Evolutionary conservation across 2,329 filamentous ascomycete genomes (phyloP), one percentile per base, ranked within the genome.

Genomic region (Blastomyces silverae): DNA sequence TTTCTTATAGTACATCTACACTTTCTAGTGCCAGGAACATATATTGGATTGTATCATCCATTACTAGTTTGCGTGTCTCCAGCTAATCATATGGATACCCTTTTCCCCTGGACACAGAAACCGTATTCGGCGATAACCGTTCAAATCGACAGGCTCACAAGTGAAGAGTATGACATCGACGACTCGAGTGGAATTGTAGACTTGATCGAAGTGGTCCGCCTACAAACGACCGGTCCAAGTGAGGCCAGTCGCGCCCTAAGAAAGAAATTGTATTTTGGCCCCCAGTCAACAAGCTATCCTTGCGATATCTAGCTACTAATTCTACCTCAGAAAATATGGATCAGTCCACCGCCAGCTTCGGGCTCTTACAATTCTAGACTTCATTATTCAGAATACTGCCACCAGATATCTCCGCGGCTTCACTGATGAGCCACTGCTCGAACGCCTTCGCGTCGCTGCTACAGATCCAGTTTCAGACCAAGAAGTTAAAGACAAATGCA

Each of bases 61-160:
- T 22, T 20, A 1, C 37, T 59, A 65, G 22, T 68, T 64, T 31
- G 64, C 25, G 64, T 62, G 59, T 28, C n/a, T 2, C 17, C 59
- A 22, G 42, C 59, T 61, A 61, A 50, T 52, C 31, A 34, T 34
- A 61, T 61, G 59, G 50, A 53, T 53, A 31, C 8, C 8, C n/a
- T 44, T 61, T 17, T 34, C n/a, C 22, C 25, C 17, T 44, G 7
- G 69, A 70, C 71, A 81, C 79, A 80, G 92, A 94, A 94, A 77
- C 92, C 93, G 2, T 97, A 92, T 77, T 91, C 94, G 73, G 92
- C 94, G 53, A 88, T 99, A 68, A 96, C 93, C 46, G 93, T 96
- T 64, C 90, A 91, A 68, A 86, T 99, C 71, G 94, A 97, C 77
- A 88, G 88, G 66, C 84, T 97, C 71, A 97, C 93, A 1, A 89